phyloP scores from a whole-genome alignment of 2,329 filamentous ascomycete species.

The Aaosphaeria pasadenensis region DNA sequence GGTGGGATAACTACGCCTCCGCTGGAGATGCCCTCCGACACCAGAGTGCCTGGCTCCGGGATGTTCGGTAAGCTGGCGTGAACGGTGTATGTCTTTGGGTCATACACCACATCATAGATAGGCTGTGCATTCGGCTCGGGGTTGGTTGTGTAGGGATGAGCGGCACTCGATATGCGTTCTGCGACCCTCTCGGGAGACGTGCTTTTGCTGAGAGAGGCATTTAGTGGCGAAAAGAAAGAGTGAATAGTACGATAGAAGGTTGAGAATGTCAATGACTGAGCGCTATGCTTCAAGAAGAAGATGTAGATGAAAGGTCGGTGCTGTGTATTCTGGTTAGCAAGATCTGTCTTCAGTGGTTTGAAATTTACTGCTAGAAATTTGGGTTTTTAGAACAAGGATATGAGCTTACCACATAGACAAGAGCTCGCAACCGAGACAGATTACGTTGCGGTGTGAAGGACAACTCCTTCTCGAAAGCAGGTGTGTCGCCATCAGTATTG shows the following conservation, averaged over 20 bases:
- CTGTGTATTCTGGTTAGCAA: constrained; percentile 10
- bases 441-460: constrained; percentile 6
- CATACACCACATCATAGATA: constrained; percentile 61
- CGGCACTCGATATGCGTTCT: constrained; percentile 38
- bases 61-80: constrained; percentile 65
- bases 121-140: constrained; percentile 36
- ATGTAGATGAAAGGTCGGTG: constrained; percentile 74
- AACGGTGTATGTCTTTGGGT: constrained; percentile 56
- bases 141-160: constrained; percentile 32
- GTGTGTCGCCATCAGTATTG: constrained; percentile 14
- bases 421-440: constrained; percentile 55
- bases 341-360: not conserved
- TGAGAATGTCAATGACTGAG: constrained; percentile 50
- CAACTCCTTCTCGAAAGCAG: constrained; percentile 17
- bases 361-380: not conserved
- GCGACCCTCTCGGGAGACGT: constrained; percentile 43
- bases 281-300: constrained; percentile 65
- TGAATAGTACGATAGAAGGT: constrained; percentile 51
- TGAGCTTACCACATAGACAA: constrained; percentile 62
- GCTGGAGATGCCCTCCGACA: constrained; percentile 36
- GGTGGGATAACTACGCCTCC: not conserved
- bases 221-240: constrained; percentile 49
- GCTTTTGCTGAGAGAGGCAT: constrained; percentile 43
- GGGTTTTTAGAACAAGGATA: not conserved
- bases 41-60: constrained; percentile 49